Evolutionary conservation across 495 filamentous ascomycete species (phyloP), one percentile per base, ranked within the genome.

Genomic region (Sporormia fimetaria): DNA sequence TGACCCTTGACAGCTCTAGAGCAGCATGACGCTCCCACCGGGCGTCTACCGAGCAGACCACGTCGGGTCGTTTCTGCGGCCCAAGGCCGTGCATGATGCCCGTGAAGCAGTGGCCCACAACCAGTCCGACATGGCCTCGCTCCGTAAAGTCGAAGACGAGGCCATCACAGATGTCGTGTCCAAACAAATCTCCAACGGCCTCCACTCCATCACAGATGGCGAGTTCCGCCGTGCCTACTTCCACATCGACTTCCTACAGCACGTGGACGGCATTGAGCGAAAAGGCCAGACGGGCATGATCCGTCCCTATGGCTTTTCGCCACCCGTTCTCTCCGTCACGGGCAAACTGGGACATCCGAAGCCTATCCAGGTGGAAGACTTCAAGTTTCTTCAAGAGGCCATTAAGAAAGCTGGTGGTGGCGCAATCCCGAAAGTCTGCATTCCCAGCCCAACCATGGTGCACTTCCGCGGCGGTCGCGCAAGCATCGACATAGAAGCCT

Each of bases 21-120:
- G 22, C 21, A 47, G n/a, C 3, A 57, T 57, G 54, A 31, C 32
- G 9, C 47, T 57, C 21, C 54, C 54, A 1, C 16, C 27, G 11
- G 54, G 54, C 17, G 50, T 57, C 14, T 54, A 57, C 44, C 28
- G 55, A 17, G 55, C 55, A 23, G 55, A 57, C 37, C 55, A 57
- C 40, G 55, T 57, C 6, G 55, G 55, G n/a, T 55, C 51, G 11
- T 51, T 57, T 37, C 52, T 57, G 14, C 55, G 55, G 2, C 55
- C 55, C 2, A 42, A 37, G 24, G 17, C 47, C 21, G 37, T 57
- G 12, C 43, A 52, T 30, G 26, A 51, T n/a, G 47, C 47, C 0
- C 51, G 55, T 12, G 47, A 51, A 30, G 40, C 41, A 18, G 40
- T 47, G 17, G 47, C 51, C 2, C 22, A 37, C 21, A 24, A 38